A percentile compares a stretch with the other conserved stretches of the same genome.
Evolutionary conservation across 169 alveolate species (phyloP).

Genomic region (Plasmodium sp.): DNA sequence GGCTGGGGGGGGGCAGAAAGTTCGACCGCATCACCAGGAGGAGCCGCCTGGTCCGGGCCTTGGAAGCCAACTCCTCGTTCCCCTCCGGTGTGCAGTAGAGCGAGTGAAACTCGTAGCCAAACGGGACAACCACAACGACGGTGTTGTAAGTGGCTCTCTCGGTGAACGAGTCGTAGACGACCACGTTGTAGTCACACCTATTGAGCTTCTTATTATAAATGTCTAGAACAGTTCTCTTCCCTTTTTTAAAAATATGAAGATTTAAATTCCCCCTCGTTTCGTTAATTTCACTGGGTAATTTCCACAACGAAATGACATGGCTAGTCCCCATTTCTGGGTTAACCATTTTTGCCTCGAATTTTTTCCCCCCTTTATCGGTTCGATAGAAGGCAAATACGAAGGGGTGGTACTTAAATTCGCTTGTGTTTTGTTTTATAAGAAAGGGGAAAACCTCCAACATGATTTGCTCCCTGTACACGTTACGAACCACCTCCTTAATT

Average conservation of each 20-base stretch:
- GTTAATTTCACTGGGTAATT: slow-evolving; percentile 47
- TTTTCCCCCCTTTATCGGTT: slow-evolving; percentile 13
- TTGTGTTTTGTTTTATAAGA: slow-evolving; percentile 43
- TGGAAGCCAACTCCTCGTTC: slow-evolving; percentile 47
- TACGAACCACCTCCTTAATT: slow-evolving; percentile 79
- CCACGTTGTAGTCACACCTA: slow-evolving; percentile 44
- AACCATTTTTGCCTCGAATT: neutral
- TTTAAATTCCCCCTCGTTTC: slow-evolving; percentile 18
- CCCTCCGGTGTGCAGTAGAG: slow-evolving; percentile 64
- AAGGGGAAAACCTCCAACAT: slow-evolving; percentile 80
- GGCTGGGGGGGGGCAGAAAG: neutral
- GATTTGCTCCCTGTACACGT: slow-evolving; percentile 74
- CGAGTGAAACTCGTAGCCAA: slow-evolving; percentile 70
- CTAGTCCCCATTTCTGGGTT: neutral
- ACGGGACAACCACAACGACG: slow-evolving; percentile 57
- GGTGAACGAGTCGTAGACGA: slow-evolving; percentile 40
- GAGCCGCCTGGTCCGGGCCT: slow-evolving; percentile 32
- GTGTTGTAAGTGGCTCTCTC: slow-evolving; percentile 17
- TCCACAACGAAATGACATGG: slow-evolving; percentile 42
- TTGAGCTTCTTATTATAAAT: slow-evolving; percentile 25
- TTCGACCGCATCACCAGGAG: slow-evolving; percentile 57
- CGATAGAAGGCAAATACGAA: slow-evolving; percentile 52
- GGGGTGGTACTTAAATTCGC: slow-evolving; percentile 54
- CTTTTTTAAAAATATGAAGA: slow-evolving; percentile 55
- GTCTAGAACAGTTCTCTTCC: slow-evolving; percentile 50